Evolutionary conservation across 768 basidiomycete species (phyloP).

Genomic region (Russula brevipes): DNA sequence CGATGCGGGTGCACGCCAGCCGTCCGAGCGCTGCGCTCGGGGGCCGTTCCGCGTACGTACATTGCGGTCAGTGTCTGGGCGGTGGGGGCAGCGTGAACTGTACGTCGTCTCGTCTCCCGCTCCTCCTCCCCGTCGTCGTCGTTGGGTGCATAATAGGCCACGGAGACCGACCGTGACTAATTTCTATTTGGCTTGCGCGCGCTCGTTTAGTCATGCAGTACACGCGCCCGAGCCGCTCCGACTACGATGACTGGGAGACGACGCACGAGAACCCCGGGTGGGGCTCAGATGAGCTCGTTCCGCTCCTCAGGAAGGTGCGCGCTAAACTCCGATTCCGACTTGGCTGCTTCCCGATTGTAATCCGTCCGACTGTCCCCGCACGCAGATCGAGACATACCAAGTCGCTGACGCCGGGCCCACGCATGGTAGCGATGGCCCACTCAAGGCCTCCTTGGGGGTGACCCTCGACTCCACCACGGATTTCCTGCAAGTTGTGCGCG

Average conservation of each 20-base stretch:
- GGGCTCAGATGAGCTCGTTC: conserved; percentile 53
- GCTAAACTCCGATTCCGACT: not conserved
- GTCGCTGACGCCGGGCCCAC: conserved; percentile 29
- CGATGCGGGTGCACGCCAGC: conserved; percentile 40
- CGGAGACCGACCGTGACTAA: not conserved
- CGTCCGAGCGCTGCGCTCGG: conserved; percentile 40
- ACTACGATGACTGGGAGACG: conserved; percentile 59
- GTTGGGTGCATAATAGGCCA: too few species aligned
- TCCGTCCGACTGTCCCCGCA: not conserved
- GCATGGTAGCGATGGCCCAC: conserved; percentile 46
- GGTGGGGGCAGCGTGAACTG: conserved; percentile 59
- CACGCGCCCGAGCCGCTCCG: conserved; percentile 53
- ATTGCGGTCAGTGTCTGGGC: conserved; percentile 48
- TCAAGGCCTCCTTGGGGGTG: conserved; percentile 34
- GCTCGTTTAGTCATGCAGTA: conserved; percentile 37
- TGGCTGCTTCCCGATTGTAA: too few species aligned
- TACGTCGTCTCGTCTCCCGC: conserved; percentile 25
- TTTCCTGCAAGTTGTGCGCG: conserved; percentile 28
- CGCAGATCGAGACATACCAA: conserved; percentile 39
- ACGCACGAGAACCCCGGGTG: conserved; percentile 53
- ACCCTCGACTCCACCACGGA: conserved; percentile 27
- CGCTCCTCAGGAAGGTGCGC: conserved; percentile 51
- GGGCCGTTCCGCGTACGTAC: conserved; percentile 43
- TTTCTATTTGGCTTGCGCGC: not conserved
- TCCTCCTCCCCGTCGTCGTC: too few species aligned